Evolutionary conservation across 2,329 filamentous ascomycete species (phyloP).

Genomic region (Didymella sp.): DNA sequence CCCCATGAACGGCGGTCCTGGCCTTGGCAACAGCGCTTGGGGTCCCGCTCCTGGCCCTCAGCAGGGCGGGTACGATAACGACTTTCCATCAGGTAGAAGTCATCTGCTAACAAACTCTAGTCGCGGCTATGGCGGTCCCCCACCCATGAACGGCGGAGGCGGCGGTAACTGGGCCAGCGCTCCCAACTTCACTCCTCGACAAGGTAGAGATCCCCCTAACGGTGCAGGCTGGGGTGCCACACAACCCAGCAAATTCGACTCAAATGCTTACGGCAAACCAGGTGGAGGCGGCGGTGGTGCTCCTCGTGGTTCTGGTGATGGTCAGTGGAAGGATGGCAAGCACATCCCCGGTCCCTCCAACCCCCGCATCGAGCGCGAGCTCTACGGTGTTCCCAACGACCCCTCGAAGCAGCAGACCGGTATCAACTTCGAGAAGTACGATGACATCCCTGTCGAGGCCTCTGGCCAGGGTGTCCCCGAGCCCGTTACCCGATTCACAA

Average conservation of each 20-base stretch:
- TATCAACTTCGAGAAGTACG: constrained; percentile 99
- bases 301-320: constrained; percentile 87
- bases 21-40: constrained; percentile 69
- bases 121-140: constrained; percentile 43
- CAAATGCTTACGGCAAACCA: constrained; percentile 67
- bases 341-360: constrained; percentile 90
- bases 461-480: constrained; percentile 94
- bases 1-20: constrained; percentile 61
- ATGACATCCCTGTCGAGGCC: constrained; percentile 98
- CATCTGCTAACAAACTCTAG: constrained; percentile 32
- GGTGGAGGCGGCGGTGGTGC: constrained; percentile 60
- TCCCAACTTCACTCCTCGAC: constrained; percentile 63
- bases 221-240: constrained; percentile 51
- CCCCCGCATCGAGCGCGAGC: constrained; percentile 88
- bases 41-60: constrained; percentile 46
- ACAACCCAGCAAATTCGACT: constrained; percentile 62
- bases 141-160: constrained; percentile 60
- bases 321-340: constrained; percentile 96
- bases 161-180: constrained; percentile 65
- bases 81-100: not conserved
- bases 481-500: constrained; percentile 86
- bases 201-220: constrained; percentile 43
- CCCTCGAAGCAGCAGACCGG: constrained; percentile 94
- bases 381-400: constrained; percentile 90
- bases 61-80: constrained; percentile 33